Conservation (phyloP, 305 asterid species). For the Fraxinus xanthoxyloides region DNA sequence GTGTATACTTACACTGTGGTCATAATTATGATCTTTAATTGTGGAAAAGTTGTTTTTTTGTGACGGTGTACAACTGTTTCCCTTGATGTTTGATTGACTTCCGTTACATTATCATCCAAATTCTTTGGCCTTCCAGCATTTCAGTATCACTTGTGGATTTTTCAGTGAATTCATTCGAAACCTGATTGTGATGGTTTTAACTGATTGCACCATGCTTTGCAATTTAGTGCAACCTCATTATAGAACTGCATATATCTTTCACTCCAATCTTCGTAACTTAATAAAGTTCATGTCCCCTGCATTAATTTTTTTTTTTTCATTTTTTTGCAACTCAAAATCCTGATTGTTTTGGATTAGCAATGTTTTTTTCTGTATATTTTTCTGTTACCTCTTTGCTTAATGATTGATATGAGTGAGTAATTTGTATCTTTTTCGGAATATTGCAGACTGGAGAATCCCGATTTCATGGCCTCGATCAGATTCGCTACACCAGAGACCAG, state of each 20-base stretch:
- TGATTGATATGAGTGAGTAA: background rate
- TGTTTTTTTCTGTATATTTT: conserved; percentile 1
- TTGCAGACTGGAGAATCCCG: conserved; percentile 47
- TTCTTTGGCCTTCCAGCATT: background rate
- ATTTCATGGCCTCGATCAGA: conserved; percentile 39
- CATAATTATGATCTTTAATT: background rate
- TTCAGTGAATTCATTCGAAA: background rate
- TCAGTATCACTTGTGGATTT: background rate
- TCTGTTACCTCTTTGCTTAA: background rate
- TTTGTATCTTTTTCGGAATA: background rate
- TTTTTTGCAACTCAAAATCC: background rate
- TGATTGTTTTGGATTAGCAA: conserved; percentile 4
- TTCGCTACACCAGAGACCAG: conserved; percentile 41
- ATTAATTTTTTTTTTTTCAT: background rate
- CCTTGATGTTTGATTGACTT: background rate
- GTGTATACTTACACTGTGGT: background rate
- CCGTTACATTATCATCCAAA: background rate
- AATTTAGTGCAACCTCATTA: background rate
- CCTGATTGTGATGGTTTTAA: background rate
- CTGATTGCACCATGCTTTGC: background rate
- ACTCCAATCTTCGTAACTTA: background rate
- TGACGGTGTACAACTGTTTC: background rate
- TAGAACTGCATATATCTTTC: background rate
- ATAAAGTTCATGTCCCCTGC: background rate
- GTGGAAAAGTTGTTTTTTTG: background rate